Evolutionary conservation across 441 rosid genomes (phyloP).

Genomic region (Erodium trifolium): DNA sequence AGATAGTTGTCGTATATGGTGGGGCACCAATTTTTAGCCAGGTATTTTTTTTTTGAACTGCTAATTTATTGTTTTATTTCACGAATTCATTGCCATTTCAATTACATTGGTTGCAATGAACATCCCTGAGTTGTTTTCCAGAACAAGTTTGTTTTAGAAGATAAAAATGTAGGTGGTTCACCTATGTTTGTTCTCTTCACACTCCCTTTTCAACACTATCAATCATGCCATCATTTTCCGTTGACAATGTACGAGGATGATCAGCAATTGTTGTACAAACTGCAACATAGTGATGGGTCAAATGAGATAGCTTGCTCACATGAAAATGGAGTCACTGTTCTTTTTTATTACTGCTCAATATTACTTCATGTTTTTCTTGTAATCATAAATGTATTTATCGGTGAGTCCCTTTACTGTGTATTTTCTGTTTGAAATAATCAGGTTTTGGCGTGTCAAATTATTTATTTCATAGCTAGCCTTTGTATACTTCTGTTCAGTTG

Average conservation of each 20-base stretch:
- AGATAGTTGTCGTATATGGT: slow-evolving; percentile 38
- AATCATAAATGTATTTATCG: not conserved
- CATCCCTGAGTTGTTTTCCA: not conserved
- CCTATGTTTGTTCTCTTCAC: not conserved
- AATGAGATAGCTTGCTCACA: no score
- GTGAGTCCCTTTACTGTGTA: not conserved
- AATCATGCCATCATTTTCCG: not conserved
- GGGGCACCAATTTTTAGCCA: slow-evolving; percentile 41
- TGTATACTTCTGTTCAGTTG: not conserved
- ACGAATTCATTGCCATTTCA: not conserved
- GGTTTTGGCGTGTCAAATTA: not conserved
- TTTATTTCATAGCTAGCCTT: not conserved
- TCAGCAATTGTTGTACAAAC: no score
- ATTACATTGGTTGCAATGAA: not conserved
- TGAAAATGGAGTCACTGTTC: no score
- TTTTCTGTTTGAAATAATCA: not conserved
- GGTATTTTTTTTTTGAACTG: slow-evolving; percentile 19
- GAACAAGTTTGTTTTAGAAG: not conserved
- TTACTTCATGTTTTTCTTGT: no score
- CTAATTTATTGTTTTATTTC: not conserved
- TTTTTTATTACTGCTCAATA: no score
- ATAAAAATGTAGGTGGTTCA: not conserved
- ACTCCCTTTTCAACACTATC: not conserved
- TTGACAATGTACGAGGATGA: not conserved
- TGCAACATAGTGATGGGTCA: no score